Evolutionary conservation across 257 asterid species (phyloP).

Genomic region (Solanum tacnaense): DNA sequence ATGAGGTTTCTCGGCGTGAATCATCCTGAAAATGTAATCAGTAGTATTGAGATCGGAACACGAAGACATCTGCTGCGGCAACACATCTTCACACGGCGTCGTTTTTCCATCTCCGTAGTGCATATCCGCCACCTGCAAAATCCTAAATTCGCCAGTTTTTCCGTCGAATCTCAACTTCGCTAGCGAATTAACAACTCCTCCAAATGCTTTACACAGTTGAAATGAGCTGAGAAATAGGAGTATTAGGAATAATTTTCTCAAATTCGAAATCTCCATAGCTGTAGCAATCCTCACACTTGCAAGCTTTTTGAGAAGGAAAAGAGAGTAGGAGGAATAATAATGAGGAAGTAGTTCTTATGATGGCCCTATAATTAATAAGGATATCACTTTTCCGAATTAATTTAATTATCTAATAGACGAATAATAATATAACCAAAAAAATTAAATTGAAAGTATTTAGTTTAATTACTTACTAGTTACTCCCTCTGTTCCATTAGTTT

Average conservation of each 20-base stretch:
- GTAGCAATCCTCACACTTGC: background rate
- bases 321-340: background rate
- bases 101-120: slow-evolving; percentile 64
- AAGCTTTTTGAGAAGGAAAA: background rate
- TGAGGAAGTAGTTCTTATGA: background rate
- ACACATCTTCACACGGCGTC: slow-evolving; percentile 62
- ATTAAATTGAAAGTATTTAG: too few species aligned
- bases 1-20: slow-evolving; percentile 69
- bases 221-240: background rate
- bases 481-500: too few species aligned
- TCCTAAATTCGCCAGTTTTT: slow-evolving; percentile 58
- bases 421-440: too few species aligned
- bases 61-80: slow-evolving; percentile 41
- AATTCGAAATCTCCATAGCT: background rate
- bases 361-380: background rate
- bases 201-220: background rate
- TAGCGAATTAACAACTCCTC: background rate
- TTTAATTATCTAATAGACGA: too few species aligned
- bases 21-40: slow-evolving; percentile 60
- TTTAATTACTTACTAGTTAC: too few species aligned
- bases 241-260: background rate
- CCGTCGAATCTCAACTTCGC: slow-evolving; percentile 48
- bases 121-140: slow-evolving; percentile 94
- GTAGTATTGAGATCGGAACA: slow-evolving; percentile 95
- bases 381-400: too few species aligned